Conservation (phyloP, 2,329 filamentous ascomycete genomes). For the Grosmannia clavigera region DNA sequence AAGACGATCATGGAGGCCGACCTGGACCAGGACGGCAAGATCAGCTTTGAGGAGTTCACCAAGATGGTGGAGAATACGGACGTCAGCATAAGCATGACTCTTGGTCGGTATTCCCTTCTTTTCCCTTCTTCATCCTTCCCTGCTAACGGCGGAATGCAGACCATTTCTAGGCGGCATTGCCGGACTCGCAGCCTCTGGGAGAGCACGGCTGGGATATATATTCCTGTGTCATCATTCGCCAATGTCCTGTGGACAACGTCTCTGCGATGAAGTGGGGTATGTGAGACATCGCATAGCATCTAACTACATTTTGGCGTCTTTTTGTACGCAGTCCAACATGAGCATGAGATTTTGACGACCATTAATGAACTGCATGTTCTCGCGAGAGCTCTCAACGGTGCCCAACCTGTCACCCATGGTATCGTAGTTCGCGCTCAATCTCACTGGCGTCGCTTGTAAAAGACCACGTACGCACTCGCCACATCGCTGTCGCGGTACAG, state of each 20-base stretch:
- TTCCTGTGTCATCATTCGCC: background rate
- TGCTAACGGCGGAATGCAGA: background rate
- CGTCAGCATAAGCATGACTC: slow-evolving; percentile 62
- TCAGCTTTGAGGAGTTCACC: slow-evolving; percentile 97
- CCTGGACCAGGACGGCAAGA: slow-evolving; percentile 89
- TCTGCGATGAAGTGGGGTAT: background rate
- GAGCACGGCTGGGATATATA: background rate
- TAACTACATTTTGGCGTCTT: background rate
- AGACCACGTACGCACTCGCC: slow-evolving; percentile 14
- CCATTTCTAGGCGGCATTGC: background rate
- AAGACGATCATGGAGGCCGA: slow-evolving; percentile 99
- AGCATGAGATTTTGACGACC: background rate
- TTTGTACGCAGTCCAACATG: background rate
- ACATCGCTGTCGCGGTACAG: slow-evolving; percentile 12
- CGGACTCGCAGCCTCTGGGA: background rate
- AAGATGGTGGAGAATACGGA: slow-evolving; percentile 97
- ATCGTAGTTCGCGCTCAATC: background rate
- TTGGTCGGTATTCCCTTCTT: slow-evolving; percentile 31
- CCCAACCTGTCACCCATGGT: background rate
- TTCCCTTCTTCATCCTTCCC: background rate
- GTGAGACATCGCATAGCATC: background rate
- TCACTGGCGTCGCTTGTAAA: slow-evolving; percentile 11
- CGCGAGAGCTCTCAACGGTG: no score
- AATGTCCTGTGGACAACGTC: background rate
- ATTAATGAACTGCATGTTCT: background rate